Percentiles rank a stretch among this genome's conserved stretches.
phyloP scores from a whole-genome alignment of 352 stramenopile genomes.

The Blastocystis sp. region DNA sequence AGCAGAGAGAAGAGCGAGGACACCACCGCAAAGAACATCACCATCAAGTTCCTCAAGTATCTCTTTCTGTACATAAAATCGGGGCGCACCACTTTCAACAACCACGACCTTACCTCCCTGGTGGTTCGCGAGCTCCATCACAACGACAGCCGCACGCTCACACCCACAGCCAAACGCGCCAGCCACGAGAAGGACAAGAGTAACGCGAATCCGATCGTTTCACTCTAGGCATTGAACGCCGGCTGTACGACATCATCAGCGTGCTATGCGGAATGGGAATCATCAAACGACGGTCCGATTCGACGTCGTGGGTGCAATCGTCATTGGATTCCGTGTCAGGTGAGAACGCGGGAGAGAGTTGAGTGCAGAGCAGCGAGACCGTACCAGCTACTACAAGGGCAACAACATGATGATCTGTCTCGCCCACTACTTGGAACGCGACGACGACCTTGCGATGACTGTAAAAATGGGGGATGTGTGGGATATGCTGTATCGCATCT shows the following conservation, averaged over 20 bases:
- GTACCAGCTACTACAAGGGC: conserved; percentile 36
- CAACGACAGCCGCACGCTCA: not conserved
- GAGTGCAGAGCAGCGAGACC: not conserved
- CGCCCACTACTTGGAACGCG: not conserved
- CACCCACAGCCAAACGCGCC: not conserved
- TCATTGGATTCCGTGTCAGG: not conserved
- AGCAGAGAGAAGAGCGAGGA: conserved; percentile 21
- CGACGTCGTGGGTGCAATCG: not conserved
- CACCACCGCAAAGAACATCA: conserved; percentile 61
- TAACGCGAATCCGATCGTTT: not conserved
- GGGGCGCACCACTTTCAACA: conserved; percentile 45
- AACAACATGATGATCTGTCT: conserved; percentile 68
- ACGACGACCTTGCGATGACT: not conserved
- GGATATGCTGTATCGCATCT: not conserved
- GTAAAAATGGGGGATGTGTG: conserved; percentile 12
- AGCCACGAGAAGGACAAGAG: conserved; percentile 32
- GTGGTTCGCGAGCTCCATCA: conserved; percentile 30
- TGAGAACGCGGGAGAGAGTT: not conserved
- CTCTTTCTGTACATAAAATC: conserved; percentile 62
- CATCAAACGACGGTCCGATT: conserved; percentile 32
- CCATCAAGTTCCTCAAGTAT: conserved; percentile 67
- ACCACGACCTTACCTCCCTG: conserved; percentile 51
- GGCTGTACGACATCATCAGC: conserved; percentile 62
- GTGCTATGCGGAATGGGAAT: conserved; percentile 48
- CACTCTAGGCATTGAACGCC: conserved; percentile 30